A percentile compares a stretch with the other conserved stretches of the same genome.
phyloP scores from a whole-genome alignment of 179 eudicot genomes.

The Drosera spatulata region DNA sequence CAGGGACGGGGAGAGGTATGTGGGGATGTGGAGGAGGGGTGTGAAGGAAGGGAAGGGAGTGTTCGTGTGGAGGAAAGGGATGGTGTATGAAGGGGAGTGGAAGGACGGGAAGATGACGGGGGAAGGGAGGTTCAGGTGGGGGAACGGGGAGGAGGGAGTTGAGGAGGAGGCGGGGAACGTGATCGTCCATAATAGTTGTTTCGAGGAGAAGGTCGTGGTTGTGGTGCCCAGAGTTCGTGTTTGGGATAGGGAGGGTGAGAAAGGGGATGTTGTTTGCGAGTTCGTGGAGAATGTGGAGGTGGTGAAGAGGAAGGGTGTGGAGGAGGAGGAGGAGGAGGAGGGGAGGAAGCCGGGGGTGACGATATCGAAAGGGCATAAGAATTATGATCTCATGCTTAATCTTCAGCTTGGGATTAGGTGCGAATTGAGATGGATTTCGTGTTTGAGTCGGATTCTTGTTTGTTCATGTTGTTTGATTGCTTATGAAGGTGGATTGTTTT shows the following conservation, averaged over 20 bases:
- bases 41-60: constrained; percentile 61
- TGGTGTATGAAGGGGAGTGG: constrained; percentile 71
- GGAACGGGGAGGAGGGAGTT: constrained; percentile 48
- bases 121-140: constrained; percentile 62
- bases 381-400: constrained; percentile 82
- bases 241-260: constrained; percentile 94
- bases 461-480: background rate
- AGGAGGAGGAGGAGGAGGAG: constrained; percentile 28
- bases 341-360: constrained; percentile 69
- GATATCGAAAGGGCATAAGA: constrained; percentile 51
- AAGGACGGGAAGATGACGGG: constrained; percentile 71
- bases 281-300: constrained; percentile 5
- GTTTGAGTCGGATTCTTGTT: background rate
- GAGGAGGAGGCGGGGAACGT: constrained; percentile 25
- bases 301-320: constrained; percentile 14
- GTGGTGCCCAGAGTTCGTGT: constrained; percentile 72
- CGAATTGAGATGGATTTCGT: too few relatives aligned
- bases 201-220: constrained; percentile 29
- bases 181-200: constrained; percentile 5
- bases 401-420: constrained; percentile 70
- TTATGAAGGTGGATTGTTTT: background rate
- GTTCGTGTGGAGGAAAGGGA: constrained; percentile 79
- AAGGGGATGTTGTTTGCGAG: constrained; percentile 52
- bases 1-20: constrained; percentile 75
- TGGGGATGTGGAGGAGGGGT: constrained; percentile 70